Percentiles rank a stretch among this genome's conserved stretches.
These are phyloP conservation scores for Jaltomata sinuosa DNA, from an alignment of 257 asterid species.

Conservation along the genomic window DNA sequence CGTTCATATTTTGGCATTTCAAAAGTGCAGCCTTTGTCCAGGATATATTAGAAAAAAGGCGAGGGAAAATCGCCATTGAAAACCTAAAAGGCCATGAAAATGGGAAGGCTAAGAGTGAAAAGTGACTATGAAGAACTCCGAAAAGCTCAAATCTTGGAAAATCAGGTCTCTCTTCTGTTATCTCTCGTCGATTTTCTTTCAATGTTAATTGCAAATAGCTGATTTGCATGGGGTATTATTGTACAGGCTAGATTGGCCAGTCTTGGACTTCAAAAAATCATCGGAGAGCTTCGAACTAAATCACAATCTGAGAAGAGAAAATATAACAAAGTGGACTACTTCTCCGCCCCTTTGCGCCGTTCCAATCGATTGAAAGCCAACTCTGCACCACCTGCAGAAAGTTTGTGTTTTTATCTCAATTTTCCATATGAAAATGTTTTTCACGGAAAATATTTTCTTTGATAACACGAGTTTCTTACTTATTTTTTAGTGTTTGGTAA, in stretches of 20 bases:
- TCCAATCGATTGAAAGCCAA: slow-evolving; percentile 16
- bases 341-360: slow-evolving; percentile 10
- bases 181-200: background rate
- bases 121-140: slow-evolving; percentile 53
- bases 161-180: background rate
- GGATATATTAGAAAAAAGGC: background rate
- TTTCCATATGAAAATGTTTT: background rate
- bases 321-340: background rate
- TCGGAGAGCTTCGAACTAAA: slow-evolving; percentile 1
- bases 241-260: slow-evolving; percentile 1
- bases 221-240: background rate
- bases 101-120: slow-evolving; percentile 45
- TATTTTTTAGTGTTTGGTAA: background rate
- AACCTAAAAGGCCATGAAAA: background rate
- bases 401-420: slow-evolving; percentile 3
- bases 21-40: background rate
- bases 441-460: no score
- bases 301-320: background rate
- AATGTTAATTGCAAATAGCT: background rate
- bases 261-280: slow-evolving; percentile 2
- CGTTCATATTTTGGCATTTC: background rate
- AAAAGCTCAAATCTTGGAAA: slow-evolving; percentile 34
- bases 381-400: slow-evolving; percentile 20
- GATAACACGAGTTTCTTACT: no score
- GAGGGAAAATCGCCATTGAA: background rate